Conservation (phyloP, 345 rosid genomes). For the Moricandia moricandioides region DNA sequence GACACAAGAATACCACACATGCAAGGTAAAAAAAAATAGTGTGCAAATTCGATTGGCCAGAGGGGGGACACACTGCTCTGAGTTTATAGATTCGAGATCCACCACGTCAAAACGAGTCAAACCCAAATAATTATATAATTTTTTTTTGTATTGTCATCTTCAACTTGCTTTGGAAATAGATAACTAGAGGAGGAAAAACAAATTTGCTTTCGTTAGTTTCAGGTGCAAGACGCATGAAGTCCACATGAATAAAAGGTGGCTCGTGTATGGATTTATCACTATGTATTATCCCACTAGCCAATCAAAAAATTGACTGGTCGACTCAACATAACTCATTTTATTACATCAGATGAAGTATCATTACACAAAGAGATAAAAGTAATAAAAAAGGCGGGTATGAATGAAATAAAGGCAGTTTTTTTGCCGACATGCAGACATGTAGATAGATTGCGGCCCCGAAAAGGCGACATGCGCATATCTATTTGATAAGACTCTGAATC, state of each 20-base stretch:
- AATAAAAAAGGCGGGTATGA: constrained; percentile 14
- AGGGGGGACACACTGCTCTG: neutral
- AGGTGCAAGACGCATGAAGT: constrained; percentile 35
- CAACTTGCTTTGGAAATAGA: neutral
- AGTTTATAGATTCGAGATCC: constrained; percentile 18
- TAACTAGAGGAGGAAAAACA: constrained; percentile 12
- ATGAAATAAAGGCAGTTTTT: constrained; percentile 13
- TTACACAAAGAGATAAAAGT: neutral
- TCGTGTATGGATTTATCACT: neutral
- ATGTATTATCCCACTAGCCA: neutral
- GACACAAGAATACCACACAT: constrained; percentile 20
- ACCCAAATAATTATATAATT: neutral
- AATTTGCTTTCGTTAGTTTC: constrained; percentile 30
- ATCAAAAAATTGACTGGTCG: neutral
- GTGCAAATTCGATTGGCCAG: neutral
- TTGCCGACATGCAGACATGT: constrained; percentile 19
- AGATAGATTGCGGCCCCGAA: constrained; percentile 21
- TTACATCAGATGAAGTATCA: constrained; percentile 14
- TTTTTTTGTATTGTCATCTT: neutral
- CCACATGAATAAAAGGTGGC: constrained; percentile 15
- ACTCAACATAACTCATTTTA: constrained; percentile 6
- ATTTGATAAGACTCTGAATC: constrained; percentile 25
- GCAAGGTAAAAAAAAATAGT: neutral
- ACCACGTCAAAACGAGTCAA: constrained; percentile 7
- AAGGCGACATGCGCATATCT: constrained; percentile 32